phyloP scores from a whole-genome alignment of 495 filamentous ascomycete genomes.

The Thozetella sp. region DNA sequence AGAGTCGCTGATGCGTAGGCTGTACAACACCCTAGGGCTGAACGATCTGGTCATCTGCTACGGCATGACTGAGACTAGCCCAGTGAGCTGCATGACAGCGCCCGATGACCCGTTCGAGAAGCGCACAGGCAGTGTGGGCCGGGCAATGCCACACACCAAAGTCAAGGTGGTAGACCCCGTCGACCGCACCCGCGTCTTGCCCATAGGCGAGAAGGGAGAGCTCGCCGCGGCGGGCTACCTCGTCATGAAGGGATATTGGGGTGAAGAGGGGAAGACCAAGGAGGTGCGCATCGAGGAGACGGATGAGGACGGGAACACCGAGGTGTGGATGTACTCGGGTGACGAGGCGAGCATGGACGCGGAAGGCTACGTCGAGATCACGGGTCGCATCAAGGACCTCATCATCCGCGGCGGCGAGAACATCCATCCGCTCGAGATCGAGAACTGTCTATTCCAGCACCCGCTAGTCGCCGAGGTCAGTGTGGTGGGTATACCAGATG shows the following conservation, averaged over 20 bases:
- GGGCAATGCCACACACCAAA: constrained; percentile 71
- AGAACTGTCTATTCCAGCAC: constrained; percentile 84
- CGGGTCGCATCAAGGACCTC: constrained; percentile 80
- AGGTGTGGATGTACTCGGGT: constrained; percentile 66
- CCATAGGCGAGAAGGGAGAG: constrained; percentile 72
- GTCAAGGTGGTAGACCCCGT: constrained; percentile 79
- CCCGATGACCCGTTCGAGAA: constrained; percentile 81
- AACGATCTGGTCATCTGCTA: constrained; percentile 93
- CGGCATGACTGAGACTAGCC: constrained; percentile 96
- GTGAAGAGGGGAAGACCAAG: constrained; percentile 64
- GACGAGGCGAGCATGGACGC: constrained; percentile 90
- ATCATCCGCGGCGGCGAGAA: constrained; percentile 94
- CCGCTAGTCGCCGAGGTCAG: constrained; percentile 70
- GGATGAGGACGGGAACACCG: constrained; percentile 44
- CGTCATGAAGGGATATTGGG: constrained; percentile 91
- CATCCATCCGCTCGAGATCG: constrained; percentile 92
- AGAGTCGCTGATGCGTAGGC: constrained; percentile 76
- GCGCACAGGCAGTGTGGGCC: constrained; percentile 75
- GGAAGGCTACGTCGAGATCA: constrained; percentile 66
- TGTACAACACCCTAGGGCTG: constrained; percentile 78
- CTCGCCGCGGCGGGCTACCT: constrained; percentile 83
- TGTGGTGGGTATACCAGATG: constrained; percentile 83
- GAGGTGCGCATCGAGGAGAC: constrained; percentile 62
- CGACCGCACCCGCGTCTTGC: constrained; percentile 59
- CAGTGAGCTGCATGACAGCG: constrained; percentile 89